Evolutionary conservation across 2,329 filamentous ascomycete species (phyloP), one percentile per base, ranked within the genome.

Genomic region (Beauveria sp.): DNA sequence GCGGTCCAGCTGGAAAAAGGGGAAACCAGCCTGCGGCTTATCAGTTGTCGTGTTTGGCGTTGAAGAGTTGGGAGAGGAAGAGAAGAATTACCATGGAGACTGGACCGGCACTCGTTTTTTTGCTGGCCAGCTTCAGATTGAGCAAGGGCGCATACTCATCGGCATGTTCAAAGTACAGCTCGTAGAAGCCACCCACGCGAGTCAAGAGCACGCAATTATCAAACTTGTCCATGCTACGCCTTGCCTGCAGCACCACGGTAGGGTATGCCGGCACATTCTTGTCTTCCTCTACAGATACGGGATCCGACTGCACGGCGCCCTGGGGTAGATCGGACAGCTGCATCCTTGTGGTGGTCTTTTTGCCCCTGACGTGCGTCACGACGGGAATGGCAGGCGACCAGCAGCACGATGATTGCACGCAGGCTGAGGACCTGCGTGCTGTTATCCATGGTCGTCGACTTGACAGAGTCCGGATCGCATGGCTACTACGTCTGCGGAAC

Each of bases 101-200:
- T 24, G 85, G 83, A 1, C 89, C 90, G 9, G 86, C 87, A 65
- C 77, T 89, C n/a, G 89, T 91, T 73, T 86, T 92, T 72, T 91
- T 95, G 60, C 83, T 83, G 2, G 89, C 87, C 60, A 96, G 86
- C 74, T 97, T 98, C 70, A 99, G 77, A 68, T 92, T 95, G 65
- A 99, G 80, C 50, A 96, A 78, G 1, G 92, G 90, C 1, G 89
- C 93, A 72, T 89, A 89, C 70, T 96, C 87, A 62, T 96, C 90
- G 12, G 96, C 95, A 72, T 99, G 93, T 68, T 96, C 89, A 73
- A 98, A 96, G 76, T 99, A 99, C 62, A 99, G 79, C 83, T 99
- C 95, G 75, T 98, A 99, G 75, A 99, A 99, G 63, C 93, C 88
- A 61, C 95, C 95, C 30, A 99, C 92, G 61, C 93, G 86, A 4